Evolutionary conservation across 331 rosid genomes (phyloP).

Genomic region (Malus hybrid): DNA sequence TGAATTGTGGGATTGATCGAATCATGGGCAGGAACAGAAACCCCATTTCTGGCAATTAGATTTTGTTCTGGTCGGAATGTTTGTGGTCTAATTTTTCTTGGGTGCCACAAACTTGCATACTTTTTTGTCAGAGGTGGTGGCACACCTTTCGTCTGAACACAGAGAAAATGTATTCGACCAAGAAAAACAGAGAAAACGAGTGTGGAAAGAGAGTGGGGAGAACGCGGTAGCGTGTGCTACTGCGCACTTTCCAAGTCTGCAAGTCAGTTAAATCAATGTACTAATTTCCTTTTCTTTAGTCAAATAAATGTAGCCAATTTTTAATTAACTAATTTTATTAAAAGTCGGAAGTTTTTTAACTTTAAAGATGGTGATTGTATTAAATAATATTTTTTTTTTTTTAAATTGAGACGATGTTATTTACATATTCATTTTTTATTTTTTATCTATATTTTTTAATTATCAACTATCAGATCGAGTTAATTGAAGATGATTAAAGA

Average conservation of each 20-base stretch:
- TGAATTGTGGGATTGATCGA: constrained; percentile 24
- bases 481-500: no score
- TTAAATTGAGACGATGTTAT: no score
- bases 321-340: no score
- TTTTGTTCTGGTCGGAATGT: constrained; percentile 5
- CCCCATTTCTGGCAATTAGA: constrained; percentile 11
- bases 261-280: background rate
- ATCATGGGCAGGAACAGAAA: background rate
- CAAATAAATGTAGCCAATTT: background rate
- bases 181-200: background rate
- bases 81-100: background rate
- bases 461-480: no score
- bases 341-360: no score
- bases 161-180: background rate
- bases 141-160: background rate
- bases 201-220: background rate
- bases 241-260: background rate
- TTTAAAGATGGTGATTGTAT: no score
- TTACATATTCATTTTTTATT: no score
- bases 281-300: no score
- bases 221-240: background rate
- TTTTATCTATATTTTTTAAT: no score
- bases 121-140: background rate
- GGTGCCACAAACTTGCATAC: background rate
- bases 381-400: no score